Percentiles rank a stretch among this genome's conserved stretches.
These are phyloP conservation scores for Penicillium maclennaniae DNA, from an alignment of 495 filamentous ascomycete species.

Conservation along the genomic window DNA sequence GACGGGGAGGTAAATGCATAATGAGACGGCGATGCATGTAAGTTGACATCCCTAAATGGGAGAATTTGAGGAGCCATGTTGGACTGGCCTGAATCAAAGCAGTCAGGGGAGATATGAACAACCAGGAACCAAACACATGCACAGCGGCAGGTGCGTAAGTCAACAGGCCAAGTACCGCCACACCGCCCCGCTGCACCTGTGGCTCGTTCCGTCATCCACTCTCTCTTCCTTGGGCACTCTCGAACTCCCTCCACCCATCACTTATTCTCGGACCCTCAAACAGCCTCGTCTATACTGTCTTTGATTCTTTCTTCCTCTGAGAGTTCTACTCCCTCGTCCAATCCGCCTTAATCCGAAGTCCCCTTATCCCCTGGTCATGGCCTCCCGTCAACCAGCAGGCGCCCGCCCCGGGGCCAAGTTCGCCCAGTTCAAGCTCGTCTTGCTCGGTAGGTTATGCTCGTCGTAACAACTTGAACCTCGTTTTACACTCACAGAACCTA, in stretches of 20 bases:
- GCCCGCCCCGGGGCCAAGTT: slow-evolving; percentile 78
- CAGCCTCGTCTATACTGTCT: neutral
- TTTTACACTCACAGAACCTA: neutral
- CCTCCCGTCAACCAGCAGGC: slow-evolving; percentile 72
- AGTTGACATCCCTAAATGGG: slow-evolving; percentile 93
- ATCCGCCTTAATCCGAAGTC: slow-evolving; percentile 9
- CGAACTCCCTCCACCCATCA: slow-evolving; percentile 5
- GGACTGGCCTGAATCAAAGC: slow-evolving; percentile 2
- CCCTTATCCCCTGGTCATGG: slow-evolving; percentile 54
- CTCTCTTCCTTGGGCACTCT: slow-evolving; percentile 19
- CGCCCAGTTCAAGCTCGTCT: slow-evolving; percentile 97
- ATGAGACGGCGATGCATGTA: slow-evolving; percentile 82
- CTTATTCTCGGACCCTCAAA: neutral
- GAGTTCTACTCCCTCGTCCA: slow-evolving; percentile 3
- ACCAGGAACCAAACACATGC: slow-evolving; percentile 27
- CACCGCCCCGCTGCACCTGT: slow-evolving; percentile 31
- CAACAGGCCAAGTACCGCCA: slow-evolving; percentile 15
- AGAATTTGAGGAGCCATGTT: slow-evolving; percentile 56
- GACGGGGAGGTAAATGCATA: slow-evolving; percentile 98
- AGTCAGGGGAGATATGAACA: slow-evolving; percentile 3
- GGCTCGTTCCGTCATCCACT: slow-evolving; percentile 33
- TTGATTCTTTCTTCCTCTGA: neutral
- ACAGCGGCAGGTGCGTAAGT: slow-evolving; percentile 11
- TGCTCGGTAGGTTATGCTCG: slow-evolving; percentile 65
- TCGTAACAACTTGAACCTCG: neutral